phyloP scores from a whole-genome alignment of 768 basidiomycete genomes.

The Pholiota conissans region DNA sequence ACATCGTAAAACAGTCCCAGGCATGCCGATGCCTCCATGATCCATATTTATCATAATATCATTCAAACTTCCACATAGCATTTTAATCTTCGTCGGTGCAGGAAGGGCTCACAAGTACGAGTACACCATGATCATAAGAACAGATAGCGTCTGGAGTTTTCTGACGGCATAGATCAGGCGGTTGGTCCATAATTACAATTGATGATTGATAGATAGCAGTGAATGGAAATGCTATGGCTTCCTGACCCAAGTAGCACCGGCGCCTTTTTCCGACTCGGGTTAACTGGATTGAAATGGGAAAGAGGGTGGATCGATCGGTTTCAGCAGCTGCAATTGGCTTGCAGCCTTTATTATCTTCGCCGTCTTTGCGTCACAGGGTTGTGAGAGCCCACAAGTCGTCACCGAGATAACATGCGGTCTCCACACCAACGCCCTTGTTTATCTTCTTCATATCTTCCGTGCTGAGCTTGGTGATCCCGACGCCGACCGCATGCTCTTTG shows the following conservation, averaged over 20 bases:
- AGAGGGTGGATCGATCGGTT: not conserved
- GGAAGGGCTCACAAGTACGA: slow-evolving; percentile 8
- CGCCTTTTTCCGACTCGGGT: not conserved
- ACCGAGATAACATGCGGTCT: slow-evolving; percentile 82
- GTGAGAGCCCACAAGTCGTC: slow-evolving; percentile 83
- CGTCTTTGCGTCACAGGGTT: slow-evolving; percentile 45
- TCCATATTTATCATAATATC: not conserved
- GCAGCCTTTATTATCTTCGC: not conserved
- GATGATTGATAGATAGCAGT: not conserved
- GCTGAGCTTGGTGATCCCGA: slow-evolving; percentile 78
- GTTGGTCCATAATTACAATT: slow-evolving; percentile 1
- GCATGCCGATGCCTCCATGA: not conserved
- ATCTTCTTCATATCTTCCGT: slow-evolving; percentile 89
- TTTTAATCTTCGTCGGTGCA: slow-evolving; percentile 16
- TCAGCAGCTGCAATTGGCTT: not conserved
- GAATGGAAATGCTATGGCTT: not conserved
- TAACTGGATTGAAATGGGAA: not conserved
- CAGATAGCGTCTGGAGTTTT: slow-evolving; percentile 9
- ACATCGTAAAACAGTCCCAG: not conserved
- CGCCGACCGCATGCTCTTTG: slow-evolving; percentile 86
- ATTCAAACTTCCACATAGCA: slow-evolving; percentile 9
- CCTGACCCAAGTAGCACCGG: not conserved
- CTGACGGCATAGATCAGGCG: slow-evolving; percentile 3
- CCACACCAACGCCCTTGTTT: slow-evolving; percentile 90
- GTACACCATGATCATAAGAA: slow-evolving; percentile 16